Evolutionary conservation across 768 basidiomycete genomes (phyloP).

Genomic region (Macrolepiota fuliginosa): DNA sequence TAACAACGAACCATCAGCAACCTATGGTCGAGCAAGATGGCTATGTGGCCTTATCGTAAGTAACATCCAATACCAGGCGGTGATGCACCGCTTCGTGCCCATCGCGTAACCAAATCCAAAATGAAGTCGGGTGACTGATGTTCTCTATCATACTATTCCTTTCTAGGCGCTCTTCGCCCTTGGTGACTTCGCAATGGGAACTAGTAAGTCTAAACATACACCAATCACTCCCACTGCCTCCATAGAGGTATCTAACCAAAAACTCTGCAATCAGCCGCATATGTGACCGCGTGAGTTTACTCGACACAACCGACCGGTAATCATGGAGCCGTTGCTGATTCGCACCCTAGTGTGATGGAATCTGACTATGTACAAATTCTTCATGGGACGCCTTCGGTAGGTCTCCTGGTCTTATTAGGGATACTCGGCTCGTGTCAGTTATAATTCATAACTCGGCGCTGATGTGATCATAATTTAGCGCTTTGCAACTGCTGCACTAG

Average conservation of each 20-base stretch:
- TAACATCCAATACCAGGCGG: not conserved
- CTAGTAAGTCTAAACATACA: not conserved
- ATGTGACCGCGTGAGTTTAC: slow-evolving; percentile 8
- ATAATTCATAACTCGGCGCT: no score
- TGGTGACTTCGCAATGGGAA: slow-evolving; percentile 11
- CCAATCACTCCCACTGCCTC: not conserved
- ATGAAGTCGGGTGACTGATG: no score
- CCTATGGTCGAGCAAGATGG: not conserved
- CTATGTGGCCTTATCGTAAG: slow-evolving; percentile 4
- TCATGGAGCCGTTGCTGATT: not conserved
- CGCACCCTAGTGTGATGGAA: not conserved
- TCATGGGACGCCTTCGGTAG: not conserved
- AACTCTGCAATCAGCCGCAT: not conserved
- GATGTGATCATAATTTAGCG: not conserved
- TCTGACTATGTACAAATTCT: not conserved
- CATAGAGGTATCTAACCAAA: not conserved
- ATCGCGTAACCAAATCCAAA: no score
- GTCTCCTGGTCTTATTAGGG: not conserved
- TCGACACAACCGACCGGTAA: not conserved
- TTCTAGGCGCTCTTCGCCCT: slow-evolving; percentile 6
- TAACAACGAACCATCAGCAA: not conserved
- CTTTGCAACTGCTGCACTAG: slow-evolving; percentile 4
- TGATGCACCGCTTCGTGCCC: no score
- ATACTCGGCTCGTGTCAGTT: no score
- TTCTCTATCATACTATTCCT: not conserved